Conservation (phyloP, 345 rosid genomes). For the Citrus mangshanensis region DNA sequence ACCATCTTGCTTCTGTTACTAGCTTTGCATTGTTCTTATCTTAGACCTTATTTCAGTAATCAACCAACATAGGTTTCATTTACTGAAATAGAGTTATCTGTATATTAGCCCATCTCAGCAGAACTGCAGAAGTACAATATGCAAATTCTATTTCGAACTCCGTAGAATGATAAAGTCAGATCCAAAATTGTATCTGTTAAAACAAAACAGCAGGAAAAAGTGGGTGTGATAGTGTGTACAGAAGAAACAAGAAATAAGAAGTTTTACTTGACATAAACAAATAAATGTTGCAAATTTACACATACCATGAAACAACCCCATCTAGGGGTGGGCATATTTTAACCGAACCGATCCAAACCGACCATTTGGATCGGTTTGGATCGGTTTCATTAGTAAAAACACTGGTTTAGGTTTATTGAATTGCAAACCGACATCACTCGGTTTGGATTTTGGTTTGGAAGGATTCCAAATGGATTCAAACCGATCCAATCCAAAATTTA, state of each 20-base stretch:
- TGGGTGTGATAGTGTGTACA: neutral
- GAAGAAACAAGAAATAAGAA: neutral
- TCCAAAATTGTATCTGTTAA: neutral
- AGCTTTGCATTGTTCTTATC: neutral
- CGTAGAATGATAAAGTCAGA: neutral
- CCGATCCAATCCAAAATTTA: too few species aligned
- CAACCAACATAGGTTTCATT: too few species aligned
- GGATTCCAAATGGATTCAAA: too few species aligned
- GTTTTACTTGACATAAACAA: neutral
- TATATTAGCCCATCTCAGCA: neutral
- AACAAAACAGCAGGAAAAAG: neutral
- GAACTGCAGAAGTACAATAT: neutral
- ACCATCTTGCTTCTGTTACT: neutral
- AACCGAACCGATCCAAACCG: too few species aligned
- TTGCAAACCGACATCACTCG: too few species aligned
- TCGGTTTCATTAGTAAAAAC: too few species aligned
- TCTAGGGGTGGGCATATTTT: too few species aligned
- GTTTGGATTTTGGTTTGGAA: too few species aligned
- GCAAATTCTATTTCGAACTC: neutral
- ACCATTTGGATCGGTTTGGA: too few species aligned
- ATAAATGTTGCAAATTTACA: neutral
- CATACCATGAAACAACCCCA: neutral
- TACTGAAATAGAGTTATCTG: neutral
- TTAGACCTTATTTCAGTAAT: neutral
- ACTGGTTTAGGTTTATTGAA: too few species aligned